Evolutionary conservation across 345 rosid genomes (phyloP).

Genomic region (Acer campestre): DNA sequence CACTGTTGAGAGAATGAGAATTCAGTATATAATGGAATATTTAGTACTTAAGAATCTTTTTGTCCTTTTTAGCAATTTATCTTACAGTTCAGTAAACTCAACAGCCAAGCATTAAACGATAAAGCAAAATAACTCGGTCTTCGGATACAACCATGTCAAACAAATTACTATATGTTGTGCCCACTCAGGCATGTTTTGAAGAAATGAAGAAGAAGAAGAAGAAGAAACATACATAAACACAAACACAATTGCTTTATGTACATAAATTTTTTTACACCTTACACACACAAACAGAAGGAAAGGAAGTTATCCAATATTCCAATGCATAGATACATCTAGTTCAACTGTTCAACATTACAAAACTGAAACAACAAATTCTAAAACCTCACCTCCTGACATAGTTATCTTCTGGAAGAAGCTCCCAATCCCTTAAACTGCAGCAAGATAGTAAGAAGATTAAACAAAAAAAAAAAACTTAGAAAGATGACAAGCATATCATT

Average conservation of each 20-base stretch:
- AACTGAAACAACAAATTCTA: background rate
- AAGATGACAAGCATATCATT: background rate
- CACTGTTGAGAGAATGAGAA: slow-evolving; percentile 42
- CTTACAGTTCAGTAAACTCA: background rate
- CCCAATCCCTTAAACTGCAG: slow-evolving; percentile 85
- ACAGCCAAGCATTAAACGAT: background rate
- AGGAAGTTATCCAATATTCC: background rate
- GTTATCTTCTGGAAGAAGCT: slow-evolving; percentile 73
- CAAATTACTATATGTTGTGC: no score
- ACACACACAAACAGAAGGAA: background rate
- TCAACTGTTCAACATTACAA: background rate
- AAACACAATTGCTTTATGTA: background rate
- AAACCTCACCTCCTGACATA: slow-evolving; percentile 71
- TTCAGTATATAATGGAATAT: background rate
- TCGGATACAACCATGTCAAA: background rate
- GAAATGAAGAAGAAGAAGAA: no score
- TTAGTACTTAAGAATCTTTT: background rate
- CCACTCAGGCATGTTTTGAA: no score
- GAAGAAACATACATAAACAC: background rate
- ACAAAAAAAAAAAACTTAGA: background rate
- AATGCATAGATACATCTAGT: background rate
- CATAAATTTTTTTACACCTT: background rate
- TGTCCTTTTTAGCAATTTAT: background rate
- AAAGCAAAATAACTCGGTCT: background rate
- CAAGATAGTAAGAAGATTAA: slow-evolving; percentile 10